Conservation (phyloP, 2,329 filamentous ascomycete species). For the Aspergillus sojae region DNA sequence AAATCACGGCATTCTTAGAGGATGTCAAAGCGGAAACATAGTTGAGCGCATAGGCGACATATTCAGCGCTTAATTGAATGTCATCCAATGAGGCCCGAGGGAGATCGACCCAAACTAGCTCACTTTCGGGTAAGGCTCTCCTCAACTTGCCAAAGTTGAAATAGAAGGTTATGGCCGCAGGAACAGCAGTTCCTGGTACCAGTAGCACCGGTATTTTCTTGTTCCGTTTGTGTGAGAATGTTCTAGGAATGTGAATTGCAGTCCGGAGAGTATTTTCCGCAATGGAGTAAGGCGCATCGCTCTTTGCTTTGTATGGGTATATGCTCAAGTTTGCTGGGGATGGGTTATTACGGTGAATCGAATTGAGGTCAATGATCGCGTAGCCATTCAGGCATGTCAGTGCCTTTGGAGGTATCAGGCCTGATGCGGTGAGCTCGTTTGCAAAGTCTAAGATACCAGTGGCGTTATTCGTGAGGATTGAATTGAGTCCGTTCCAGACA, state of each 20-base stretch:
- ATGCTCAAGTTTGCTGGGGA: constrained; percentile 4
- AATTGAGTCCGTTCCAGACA: constrained; percentile 4
- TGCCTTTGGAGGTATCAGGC: constrained; percentile 20
- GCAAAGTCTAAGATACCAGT: constrained; percentile 8
- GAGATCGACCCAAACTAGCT: constrained; percentile 61
- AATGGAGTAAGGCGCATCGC: constrained; percentile 54
- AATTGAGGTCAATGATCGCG: constrained; percentile 18
- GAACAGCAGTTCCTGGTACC: constrained; percentile 56
- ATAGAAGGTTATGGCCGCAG: constrained; percentile 49
- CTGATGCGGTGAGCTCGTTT: constrained; percentile 11
- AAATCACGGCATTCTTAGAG: constrained; percentile 49
- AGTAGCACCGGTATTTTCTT: constrained; percentile 53
- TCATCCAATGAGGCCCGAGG: constrained; percentile 52
- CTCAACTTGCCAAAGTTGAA: constrained; percentile 56
- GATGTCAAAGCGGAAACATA: constrained; percentile 52
- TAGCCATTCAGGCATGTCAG: constrained; percentile 21
- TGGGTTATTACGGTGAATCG: constrained; percentile 19
- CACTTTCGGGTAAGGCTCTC: constrained; percentile 43
- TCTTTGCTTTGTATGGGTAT: constrained; percentile 25
- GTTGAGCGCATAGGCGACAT: constrained; percentile 61
- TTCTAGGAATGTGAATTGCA: constrained; percentile 56
- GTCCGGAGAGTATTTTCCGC: constrained; percentile 50
- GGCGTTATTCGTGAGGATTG: constrained; percentile 7
- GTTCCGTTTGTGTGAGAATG: constrained; percentile 50
- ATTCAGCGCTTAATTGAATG: constrained; percentile 56